Evolutionary conservation across 2,329 filamentous ascomycete species (phyloP).

Genomic region (Aspergillus novofumigatus): DNA sequence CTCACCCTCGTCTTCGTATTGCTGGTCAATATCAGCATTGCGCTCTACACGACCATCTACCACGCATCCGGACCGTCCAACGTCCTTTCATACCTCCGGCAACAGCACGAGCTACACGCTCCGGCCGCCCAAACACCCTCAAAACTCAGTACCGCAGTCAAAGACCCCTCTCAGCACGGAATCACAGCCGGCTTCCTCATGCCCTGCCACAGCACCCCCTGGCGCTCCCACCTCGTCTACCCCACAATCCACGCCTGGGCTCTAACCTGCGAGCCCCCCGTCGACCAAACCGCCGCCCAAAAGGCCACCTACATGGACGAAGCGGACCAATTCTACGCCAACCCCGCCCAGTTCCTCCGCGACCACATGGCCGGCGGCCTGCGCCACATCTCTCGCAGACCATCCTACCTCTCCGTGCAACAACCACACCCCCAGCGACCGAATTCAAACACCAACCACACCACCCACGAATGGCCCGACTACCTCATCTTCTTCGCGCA

Average conservation of each 20-base stretch:
- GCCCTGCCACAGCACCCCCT: constrained; percentile 94
- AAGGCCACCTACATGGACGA: constrained; percentile 75
- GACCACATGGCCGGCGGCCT: constrained; percentile 47
- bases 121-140: constrained; percentile 24
- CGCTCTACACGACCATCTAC: constrained; percentile 66
- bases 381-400: constrained; percentile 28
- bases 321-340: constrained; percentile 80
- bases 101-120: constrained; percentile 61
- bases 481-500: constrained; percentile 55
- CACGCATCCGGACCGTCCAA: constrained; percentile 78
- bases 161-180: constrained; percentile 21
- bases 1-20: constrained; percentile 57
- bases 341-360: constrained; percentile 57
- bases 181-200: constrained; percentile 74
- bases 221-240: constrained; percentile 82
- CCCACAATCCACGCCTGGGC: constrained; percentile 74
- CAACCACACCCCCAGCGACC: not conserved
- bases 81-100: constrained; percentile 71
- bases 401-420: constrained; percentile 24
- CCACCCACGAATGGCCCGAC: constrained; percentile 43
- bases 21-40: constrained; percentile 64
- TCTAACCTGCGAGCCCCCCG: constrained; percentile 82
- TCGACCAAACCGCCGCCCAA: constrained; percentile 59
- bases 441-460: constrained; percentile 4
- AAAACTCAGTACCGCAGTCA: not conserved